phyloP scores from a whole-genome alignment of 2,329 filamentous ascomycete species.

The Stemphylium lycopersici region DNA sequence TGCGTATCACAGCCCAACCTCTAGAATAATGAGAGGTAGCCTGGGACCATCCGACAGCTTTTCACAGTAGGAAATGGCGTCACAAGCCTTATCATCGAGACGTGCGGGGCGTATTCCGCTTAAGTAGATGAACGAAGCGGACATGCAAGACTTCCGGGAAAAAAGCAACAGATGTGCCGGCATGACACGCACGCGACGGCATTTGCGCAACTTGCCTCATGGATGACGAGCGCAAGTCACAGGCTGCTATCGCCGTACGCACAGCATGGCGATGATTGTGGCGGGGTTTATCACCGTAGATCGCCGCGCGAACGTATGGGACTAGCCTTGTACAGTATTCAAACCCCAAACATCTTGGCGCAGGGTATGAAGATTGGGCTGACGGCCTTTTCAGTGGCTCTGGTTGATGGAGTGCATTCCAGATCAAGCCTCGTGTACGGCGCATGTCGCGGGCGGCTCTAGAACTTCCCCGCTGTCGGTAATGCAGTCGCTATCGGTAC shows the following conservation, averaged over 20 bases:
- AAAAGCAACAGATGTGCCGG: slow-evolving; percentile 17
- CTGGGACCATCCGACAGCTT: background rate
- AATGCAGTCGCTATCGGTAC: slow-evolving; percentile 15
- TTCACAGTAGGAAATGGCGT: background rate
- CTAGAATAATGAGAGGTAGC: background rate
- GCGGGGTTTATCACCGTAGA: slow-evolving; percentile 30
- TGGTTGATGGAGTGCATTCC: slow-evolving; percentile 9
- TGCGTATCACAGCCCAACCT: background rate
- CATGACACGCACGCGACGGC: slow-evolving; percentile 6
- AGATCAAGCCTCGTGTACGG: slow-evolving; percentile 11
- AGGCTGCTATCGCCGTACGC: slow-evolving; percentile 18
- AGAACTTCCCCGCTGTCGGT: slow-evolving; percentile 21
- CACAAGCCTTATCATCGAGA: slow-evolving; percentile 14
- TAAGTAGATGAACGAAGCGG: slow-evolving; percentile 17
- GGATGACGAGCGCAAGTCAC: slow-evolving; percentile 5
- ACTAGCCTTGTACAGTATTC: slow-evolving; percentile 40
- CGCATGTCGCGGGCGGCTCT: slow-evolving; percentile 20
- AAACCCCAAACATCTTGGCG: slow-evolving; percentile 37
- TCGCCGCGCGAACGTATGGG: slow-evolving; percentile 32
- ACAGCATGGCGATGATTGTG: slow-evolving; percentile 23
- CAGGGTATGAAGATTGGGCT: slow-evolving; percentile 9
- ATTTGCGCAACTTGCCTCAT: slow-evolving; percentile 4
- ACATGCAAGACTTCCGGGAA: slow-evolving; percentile 11
- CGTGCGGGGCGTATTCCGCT: slow-evolving; percentile 15
- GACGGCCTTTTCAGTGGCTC: slow-evolving; percentile 11